phyloP scores from a whole-genome alignment of 345 rosid genomes.

The Eucalyptus curtisii region DNA sequence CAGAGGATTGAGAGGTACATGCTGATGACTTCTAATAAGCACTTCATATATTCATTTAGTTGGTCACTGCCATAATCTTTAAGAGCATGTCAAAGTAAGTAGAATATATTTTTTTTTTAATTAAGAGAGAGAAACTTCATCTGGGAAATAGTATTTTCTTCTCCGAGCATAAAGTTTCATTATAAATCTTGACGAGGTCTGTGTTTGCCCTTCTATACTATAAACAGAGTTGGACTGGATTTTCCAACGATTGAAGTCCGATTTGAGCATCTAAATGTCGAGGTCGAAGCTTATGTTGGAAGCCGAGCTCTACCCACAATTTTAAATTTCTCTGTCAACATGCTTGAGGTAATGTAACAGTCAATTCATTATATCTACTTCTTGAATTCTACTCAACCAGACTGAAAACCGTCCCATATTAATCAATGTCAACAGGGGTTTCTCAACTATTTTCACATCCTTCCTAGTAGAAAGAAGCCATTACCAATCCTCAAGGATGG shows the following conservation, averaged over 20 bases:
- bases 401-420: background rate
- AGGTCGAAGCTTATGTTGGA: conserved; percentile 54
- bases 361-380: background rate
- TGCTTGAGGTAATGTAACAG: conserved; percentile 27
- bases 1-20: conserved; percentile 58
- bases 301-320: conserved; percentile 52
- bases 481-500: conserved; percentile 28
- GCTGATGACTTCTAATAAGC: background rate
- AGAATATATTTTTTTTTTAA: background rate
- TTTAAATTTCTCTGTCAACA: conserved; percentile 26
- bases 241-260: conserved; percentile 83
- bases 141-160: background rate
- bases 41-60: background rate
- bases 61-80: background rate
- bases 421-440: conserved; percentile 20
- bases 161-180: background rate
- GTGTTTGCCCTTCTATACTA: background rate
- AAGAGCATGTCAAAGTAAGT: background rate
- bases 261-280: conserved; percentile 54
- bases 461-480: conserved; percentile 39
- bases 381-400: conserved; percentile 2
- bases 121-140: background rate
- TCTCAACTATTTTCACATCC: conserved; percentile 26
- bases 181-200: background rate
- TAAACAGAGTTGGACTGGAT: conserved; percentile 67